A percentile compares a stretch with the other conserved stretches of the same genome.
Conservation (phyloP, 768 basidiomycete species). For the Boletus sp. region DNA sequence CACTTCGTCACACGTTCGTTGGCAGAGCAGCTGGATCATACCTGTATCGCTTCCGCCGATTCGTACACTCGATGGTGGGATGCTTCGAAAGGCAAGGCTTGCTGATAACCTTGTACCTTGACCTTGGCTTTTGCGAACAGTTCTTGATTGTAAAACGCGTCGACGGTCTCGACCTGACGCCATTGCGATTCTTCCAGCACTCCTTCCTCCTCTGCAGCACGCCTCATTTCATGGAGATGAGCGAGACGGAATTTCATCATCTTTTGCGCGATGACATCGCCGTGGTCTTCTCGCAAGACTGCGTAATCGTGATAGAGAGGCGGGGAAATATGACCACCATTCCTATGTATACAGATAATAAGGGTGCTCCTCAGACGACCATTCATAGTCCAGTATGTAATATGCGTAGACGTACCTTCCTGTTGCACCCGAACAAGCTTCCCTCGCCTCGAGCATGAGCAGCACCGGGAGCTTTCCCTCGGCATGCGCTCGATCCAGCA, state of each 20-base stretch:
- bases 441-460: conserved; percentile 80
- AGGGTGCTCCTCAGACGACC: not conserved
- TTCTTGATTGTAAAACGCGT: conserved; percentile 47
- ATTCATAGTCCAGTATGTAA: no score
- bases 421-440: conserved; percentile 71
- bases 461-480: conserved; percentile 38
- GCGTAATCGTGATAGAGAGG: conserved; percentile 57
- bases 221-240: conserved; percentile 49
- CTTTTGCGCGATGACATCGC: conserved; percentile 43
- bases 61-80: conserved; percentile 30
- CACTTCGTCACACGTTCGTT: not conserved
- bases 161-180: conserved; percentile 54
- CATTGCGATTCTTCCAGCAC: conserved; percentile 53
- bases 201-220: conserved; percentile 51
- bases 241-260: conserved; percentile 61
- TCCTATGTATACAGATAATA: conserved; percentile 41
- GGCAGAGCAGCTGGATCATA: conserved; percentile 6
- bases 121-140: conserved; percentile 42
- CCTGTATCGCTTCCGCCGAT: conserved; percentile 32
- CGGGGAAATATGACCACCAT: conserved; percentile 68
- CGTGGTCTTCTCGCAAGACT: conserved; percentile 43
- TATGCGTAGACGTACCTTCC: conserved; percentile 56
- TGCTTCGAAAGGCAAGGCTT: conserved; percentile 50
- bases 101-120: conserved; percentile 42
- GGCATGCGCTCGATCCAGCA: conserved; percentile 39